Evolutionary conservation across 2,329 filamentous ascomycete genomes (phyloP).

Genomic region (Stemphylium lycopersici): DNA sequence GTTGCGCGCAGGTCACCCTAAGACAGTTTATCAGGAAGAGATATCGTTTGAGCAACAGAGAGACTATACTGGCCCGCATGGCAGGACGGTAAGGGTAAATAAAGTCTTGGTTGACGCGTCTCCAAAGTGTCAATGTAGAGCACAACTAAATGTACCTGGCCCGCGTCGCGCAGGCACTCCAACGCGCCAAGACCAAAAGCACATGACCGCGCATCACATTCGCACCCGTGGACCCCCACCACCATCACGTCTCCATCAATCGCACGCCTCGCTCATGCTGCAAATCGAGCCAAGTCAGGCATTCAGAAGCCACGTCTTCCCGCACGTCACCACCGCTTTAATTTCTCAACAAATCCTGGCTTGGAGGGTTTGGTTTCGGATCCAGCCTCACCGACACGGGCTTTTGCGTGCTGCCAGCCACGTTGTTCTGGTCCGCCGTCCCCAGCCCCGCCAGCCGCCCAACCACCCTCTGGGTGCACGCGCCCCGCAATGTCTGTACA

Average conservation of each 20-base stretch:
- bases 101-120: too few relatives aligned
- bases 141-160: background rate
- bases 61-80: too few relatives aligned
- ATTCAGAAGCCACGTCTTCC: background rate
- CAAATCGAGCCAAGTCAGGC: background rate
- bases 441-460: constrained; percentile 18
- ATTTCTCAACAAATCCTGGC: background rate
- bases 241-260: background rate
- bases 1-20: too few relatives aligned
- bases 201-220: constrained; percentile 15
- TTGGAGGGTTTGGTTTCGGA: constrained; percentile 22
- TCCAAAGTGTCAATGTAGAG: too few relatives aligned
- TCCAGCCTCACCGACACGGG: constrained; percentile 19
- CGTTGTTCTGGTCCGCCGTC: constrained; percentile 14
- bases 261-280: background rate
- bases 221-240: background rate
- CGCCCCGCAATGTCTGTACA: constrained; percentile 35
- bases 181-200: constrained; percentile 13
- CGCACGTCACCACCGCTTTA: constrained; percentile 1
- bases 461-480: constrained; percentile 30
- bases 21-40: too few relatives aligned
- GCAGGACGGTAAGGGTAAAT: too few relatives aligned
- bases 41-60: too few relatives aligned
- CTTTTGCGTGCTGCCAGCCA: constrained; percentile 12
- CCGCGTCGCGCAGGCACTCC: too few relatives aligned